Conservation (phyloP, 192 early-diverging fungal species). For the Linnemannia hyalina region DNA sequence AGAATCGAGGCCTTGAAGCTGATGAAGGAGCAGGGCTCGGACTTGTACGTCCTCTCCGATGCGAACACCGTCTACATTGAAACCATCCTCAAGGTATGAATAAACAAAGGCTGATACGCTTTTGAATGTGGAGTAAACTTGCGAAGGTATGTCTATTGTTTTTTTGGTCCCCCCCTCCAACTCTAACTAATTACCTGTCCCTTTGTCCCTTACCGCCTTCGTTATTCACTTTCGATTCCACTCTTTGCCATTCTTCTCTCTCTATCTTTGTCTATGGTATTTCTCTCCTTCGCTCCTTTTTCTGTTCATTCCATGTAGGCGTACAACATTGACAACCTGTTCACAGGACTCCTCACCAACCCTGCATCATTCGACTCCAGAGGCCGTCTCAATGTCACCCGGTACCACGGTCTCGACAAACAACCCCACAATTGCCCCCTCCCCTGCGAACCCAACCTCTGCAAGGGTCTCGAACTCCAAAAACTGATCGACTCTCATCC, state of each 20-base stretch:
- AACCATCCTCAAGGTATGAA: conserved; percentile 65
- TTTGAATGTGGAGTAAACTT: not conserved
- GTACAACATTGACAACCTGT: conserved; percentile 60
- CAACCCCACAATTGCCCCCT: conserved; percentile 64
- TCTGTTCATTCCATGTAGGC: conserved; percentile 39
- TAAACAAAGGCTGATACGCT: not conserved
- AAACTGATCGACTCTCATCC: conserved; percentile 29
- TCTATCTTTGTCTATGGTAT: not conserved
- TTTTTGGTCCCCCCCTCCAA: not conserved
- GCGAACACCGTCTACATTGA: conserved; percentile 74
- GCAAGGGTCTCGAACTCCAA: conserved; percentile 66
- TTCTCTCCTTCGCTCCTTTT: not conserved
- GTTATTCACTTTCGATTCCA: conserved; percentile 16
- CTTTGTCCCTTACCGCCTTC: conserved; percentile 64
- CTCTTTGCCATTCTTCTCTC: not conserved
- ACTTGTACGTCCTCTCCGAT: conserved; percentile 72
- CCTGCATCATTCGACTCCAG: conserved; percentile 60
- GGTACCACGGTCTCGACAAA: conserved; percentile 47
- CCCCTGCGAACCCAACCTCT: conserved; percentile 70
- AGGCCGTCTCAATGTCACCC: conserved; percentile 58
- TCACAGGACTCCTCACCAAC: conserved; percentile 71
- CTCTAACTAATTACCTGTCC: not conserved
- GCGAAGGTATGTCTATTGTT: not conserved
- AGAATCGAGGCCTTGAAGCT: conserved; percentile 61
- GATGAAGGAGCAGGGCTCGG: conserved; percentile 59